phyloP scores from a whole-genome alignment of 2,329 filamentous ascomycete genomes.

The Nemania abortiva region DNA sequence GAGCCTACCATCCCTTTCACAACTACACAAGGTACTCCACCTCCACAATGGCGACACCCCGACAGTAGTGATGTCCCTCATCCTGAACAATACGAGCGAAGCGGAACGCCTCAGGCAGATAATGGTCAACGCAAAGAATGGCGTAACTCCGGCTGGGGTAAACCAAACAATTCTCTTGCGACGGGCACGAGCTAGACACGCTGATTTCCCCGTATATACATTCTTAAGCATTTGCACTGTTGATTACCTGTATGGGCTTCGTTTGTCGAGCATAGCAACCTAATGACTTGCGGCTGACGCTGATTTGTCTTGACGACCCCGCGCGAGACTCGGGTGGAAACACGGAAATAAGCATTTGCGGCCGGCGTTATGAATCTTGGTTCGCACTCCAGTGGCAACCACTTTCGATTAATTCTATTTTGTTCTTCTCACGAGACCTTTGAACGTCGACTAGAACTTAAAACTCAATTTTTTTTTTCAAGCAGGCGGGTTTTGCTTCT shows the following conservation, averaged over 20 bases:
- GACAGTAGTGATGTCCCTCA: conserved; percentile 61
- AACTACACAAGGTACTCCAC: conserved; percentile 61
- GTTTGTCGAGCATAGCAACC: conserved; percentile 38
- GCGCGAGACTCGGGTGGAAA: conserved; percentile 48
- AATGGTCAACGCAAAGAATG: conserved; percentile 65
- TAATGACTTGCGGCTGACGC: conserved; percentile 36
- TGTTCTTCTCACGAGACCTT: conserved; percentile 37
- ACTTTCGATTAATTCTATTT: conserved; percentile 37
- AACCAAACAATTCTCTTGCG: conserved; percentile 64
- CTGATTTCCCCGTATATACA: conserved; percentile 44
- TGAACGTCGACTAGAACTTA: conserved; percentile 20
- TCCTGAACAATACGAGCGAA: conserved; percentile 59
- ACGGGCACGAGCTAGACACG: conserved; percentile 57
- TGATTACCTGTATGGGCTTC: conserved; percentile 41
- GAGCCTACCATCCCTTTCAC: conserved; percentile 62
- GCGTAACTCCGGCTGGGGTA: conserved; percentile 68
- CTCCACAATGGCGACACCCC: conserved; percentile 62
- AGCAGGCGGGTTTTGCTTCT: conserved; percentile 44
- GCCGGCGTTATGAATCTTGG: conserved; percentile 50
- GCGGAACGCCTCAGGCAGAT: conserved; percentile 57
- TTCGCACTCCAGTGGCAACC: conserved; percentile 35
- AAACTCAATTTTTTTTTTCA: conserved; percentile 34
- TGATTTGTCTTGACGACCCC: conserved; percentile 45
- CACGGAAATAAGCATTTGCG: conserved; percentile 50
- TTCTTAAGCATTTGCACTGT: conserved; percentile 39